Conservation (phyloP, 2,329 filamentous ascomycete genomes). For the Cladophialophora exuberans region DNA sequence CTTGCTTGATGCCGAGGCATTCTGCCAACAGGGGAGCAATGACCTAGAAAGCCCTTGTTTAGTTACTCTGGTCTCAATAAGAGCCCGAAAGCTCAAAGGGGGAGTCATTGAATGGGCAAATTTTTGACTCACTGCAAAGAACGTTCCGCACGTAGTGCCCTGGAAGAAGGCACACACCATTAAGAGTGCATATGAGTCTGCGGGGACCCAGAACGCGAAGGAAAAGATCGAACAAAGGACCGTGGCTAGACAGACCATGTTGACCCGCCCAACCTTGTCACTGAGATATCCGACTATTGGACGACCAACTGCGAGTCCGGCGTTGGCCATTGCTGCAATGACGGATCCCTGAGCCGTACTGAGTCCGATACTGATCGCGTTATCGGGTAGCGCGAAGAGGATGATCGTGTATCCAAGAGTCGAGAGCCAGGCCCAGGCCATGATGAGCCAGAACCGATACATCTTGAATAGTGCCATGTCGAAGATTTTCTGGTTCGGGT, state of each 20-base stretch:
- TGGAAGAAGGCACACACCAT: constrained; percentile 48
- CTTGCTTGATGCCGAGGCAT: neutral
- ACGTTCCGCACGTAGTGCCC: constrained; percentile 51
- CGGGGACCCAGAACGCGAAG: constrained; percentile 52
- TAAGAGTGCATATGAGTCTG: constrained; percentile 44
- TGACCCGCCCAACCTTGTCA: constrained; percentile 48
- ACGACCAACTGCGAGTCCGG: constrained; percentile 51
- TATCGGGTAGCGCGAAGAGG: constrained; percentile 51
- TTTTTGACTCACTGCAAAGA: constrained; percentile 44
- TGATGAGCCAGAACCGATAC: constrained; percentile 26
- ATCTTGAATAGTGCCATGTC: constrained; percentile 25
- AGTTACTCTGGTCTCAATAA: too few relatives aligned
- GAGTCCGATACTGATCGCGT: constrained; percentile 48
- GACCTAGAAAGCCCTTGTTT: neutral
- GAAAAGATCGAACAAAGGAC: constrained; percentile 42
- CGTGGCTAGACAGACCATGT: constrained; percentile 44
- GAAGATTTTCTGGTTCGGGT: constrained; percentile 27
- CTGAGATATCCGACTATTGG: constrained; percentile 50
- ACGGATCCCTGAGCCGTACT: constrained; percentile 41
- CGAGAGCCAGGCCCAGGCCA: constrained; percentile 46
- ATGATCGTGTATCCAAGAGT: constrained; percentile 53
- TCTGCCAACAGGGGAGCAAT: neutral
- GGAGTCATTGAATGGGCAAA: neutral
- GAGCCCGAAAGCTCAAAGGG: too few relatives aligned
- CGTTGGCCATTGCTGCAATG: constrained; percentile 49